phyloP scores from a whole-genome alignment of 805 yeast genomes.

The Nakazawaea pomicola region DNA sequence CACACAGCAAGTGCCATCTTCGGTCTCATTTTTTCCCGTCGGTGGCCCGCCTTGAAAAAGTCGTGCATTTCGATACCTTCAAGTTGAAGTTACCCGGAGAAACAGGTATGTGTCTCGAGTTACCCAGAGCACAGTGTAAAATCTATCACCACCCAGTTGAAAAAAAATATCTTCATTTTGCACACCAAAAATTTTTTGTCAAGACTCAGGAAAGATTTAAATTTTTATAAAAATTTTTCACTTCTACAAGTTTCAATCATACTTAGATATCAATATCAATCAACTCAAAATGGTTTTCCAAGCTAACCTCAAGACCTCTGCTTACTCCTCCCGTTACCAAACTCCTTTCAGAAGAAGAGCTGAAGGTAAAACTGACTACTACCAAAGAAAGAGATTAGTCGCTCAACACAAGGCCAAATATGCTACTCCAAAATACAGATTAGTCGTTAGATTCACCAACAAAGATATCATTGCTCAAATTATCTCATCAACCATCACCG shows the following conservation, averaged over 20 bases:
- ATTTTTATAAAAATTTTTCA: conserved; percentile 8
- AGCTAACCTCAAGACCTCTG: conserved; percentile 70
- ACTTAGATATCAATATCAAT: too few relatives aligned
- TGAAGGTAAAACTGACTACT: conserved; percentile 99
- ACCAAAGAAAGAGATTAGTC: conserved; percentile 99
- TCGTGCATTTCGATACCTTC: background rate
- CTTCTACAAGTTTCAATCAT: conserved; percentile 2
- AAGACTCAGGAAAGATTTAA: too few relatives aligned
- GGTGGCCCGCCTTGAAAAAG: background rate
- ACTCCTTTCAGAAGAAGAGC: conserved; percentile 99
- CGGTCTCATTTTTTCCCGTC: too few relatives aligned
- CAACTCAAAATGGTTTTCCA: conserved; percentile 68
- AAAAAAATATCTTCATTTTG: too few relatives aligned
- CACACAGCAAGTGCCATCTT: background rate
- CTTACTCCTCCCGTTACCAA: conserved; percentile 99
- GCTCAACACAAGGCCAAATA: conserved; percentile 99
- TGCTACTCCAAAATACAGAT: conserved; percentile 99
- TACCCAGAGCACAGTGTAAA: too few relatives aligned
- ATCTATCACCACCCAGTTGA: background rate
- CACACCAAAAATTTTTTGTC: background rate
- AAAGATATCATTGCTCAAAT: conserved; percentile 98
- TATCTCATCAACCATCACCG: conserved; percentile 92
- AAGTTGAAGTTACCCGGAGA: background rate
- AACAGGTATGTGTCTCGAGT: too few relatives aligned
- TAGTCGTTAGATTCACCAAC: conserved; percentile 99